phyloP scores from a whole-genome alignment of 768 basidiomycete genomes.

The Coprinopsis marcescibilis region DNA sequence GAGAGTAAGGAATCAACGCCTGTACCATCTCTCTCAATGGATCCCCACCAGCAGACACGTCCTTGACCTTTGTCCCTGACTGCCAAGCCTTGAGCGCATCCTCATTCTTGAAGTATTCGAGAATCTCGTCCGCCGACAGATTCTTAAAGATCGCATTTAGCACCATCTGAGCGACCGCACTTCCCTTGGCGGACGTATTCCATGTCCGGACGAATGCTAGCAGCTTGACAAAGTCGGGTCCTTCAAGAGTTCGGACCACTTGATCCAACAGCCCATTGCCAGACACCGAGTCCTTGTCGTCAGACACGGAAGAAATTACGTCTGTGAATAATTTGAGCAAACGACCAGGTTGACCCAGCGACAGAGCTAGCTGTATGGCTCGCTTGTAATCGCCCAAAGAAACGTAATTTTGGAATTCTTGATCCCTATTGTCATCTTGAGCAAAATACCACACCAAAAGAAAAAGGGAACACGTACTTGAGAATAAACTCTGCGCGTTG shows the following conservation, averaged over 20 bases:
- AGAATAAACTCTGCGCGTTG: conserved; percentile 70
- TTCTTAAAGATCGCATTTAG: conserved; percentile 78
- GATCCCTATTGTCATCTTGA: conserved; percentile 58
- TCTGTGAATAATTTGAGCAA: conserved; percentile 74
- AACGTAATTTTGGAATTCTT: conserved; percentile 91
- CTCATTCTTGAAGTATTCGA: conserved; percentile 54
- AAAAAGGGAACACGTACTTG: conserved; percentile 49
- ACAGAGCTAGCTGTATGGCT: conserved; percentile 87
- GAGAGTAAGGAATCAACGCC: conserved; percentile 88
- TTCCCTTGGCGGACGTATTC: conserved; percentile 93
- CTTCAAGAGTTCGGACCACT: conserved; percentile 67
- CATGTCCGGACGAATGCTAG: conserved; percentile 82
- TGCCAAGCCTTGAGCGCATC: conserved; percentile 26
- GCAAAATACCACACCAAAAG: neutral
- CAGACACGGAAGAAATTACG: conserved; percentile 31
- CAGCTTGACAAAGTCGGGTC: conserved; percentile 73
- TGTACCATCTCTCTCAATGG: conserved; percentile 74
- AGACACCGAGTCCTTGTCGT: conserved; percentile 42
- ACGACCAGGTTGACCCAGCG: conserved; percentile 90
- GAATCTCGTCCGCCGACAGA: conserved; percentile 67
- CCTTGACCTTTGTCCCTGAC: conserved; percentile 14
- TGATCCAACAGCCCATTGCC: conserved; percentile 73
- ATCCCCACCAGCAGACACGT: neutral
- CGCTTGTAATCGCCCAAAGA: conserved; percentile 82
- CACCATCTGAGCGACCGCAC: conserved; percentile 77